These are phyloP conservation scores for Metarhizium brunneum DNA, from an alignment of 2,329 filamentous ascomycete species.

Conservation along the genomic window DNA sequence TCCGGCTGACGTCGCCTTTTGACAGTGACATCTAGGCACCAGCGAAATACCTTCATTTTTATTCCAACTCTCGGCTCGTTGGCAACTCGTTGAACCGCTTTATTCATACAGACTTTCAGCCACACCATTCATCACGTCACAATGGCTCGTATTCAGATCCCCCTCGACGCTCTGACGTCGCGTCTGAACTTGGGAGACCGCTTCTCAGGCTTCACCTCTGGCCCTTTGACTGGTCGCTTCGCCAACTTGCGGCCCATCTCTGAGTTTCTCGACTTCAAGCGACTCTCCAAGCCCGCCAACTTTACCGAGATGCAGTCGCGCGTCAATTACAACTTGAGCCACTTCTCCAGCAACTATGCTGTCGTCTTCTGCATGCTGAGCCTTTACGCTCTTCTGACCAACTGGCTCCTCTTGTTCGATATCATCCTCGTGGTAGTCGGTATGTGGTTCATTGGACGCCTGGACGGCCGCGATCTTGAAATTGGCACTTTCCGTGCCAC, in stretches of 20 bases:
- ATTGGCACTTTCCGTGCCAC: slow-evolving; percentile 75
- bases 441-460: slow-evolving; percentile 85
- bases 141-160: slow-evolving; percentile 88
- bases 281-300: slow-evolving; percentile 85
- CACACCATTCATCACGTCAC: slow-evolving; percentile 5
- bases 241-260: slow-evolving; percentile 83
- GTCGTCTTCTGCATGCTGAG: slow-evolving; percentile 89
- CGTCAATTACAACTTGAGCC: slow-evolving; percentile 92
- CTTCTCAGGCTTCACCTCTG: slow-evolving; percentile 73
- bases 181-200: slow-evolving; percentile 79
- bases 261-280: slow-evolving; percentile 96
- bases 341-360: slow-evolving; percentile 98
- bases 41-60: neutral
- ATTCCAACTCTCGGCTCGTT: neutral
- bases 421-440: slow-evolving; percentile 80
- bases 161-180: slow-evolving; percentile 83
- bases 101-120: slow-evolving; percentile 4
- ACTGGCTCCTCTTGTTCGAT: slow-evolving; percentile 78
- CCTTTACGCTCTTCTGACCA: slow-evolving; percentile 90
- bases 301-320: slow-evolving; percentile 84
- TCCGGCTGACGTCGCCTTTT: neutral
- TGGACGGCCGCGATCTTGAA: slow-evolving; percentile 81
- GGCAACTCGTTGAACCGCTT: neutral
- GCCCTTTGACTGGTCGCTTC: slow-evolving; percentile 73
- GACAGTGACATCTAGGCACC: neutral